These are phyloP conservation scores for Citrus sinensis DNA, from an alignment of 345 rosid species.

Conservation along the genomic window DVS_A1.0 CM039165.1:8849501-8850000, in stretches of 20 bases:
- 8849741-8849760: conserved; percentile 14
- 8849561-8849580: no score
- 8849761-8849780: conserved; percentile 20
- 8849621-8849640: no score
- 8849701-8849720: neutral
- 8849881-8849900: conserved; percentile 13
- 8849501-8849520: no score
- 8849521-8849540: no score
- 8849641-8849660: no score
- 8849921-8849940: conserved; percentile 20
- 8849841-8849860: conserved; percentile 30
- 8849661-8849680: no score
- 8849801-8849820: conserved; percentile 4
- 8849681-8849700: no score
- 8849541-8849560: no score
- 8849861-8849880: conserved; percentile 24
- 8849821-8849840: conserved; percentile 34
- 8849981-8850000: conserved; percentile 11
- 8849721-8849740: conserved; percentile 3
- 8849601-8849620: no score
- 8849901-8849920: neutral
- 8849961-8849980: conserved; percentile 30
- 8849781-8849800: neutral
- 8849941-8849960: conserved; percentile 19
- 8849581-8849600: no score